Evolutionary conservation across 2,329 filamentous ascomycete species (phyloP).

Genomic region (Colletotrichum sp.): DNA sequence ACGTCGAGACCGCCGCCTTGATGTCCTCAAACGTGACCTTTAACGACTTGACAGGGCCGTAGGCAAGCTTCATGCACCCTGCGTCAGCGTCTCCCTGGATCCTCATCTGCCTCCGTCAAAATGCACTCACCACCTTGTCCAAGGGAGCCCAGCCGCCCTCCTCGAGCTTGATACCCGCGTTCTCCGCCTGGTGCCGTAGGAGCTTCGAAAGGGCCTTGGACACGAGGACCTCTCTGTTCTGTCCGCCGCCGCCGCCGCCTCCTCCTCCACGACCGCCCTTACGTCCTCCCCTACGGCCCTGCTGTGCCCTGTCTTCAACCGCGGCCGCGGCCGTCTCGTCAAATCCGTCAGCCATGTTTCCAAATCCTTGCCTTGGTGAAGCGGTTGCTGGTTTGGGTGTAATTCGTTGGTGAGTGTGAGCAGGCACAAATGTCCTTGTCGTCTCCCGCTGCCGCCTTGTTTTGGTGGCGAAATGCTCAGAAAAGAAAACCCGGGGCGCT

Average conservation of each 20-base stretch:
- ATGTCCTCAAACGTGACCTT: constrained; percentile 80
- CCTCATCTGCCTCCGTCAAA: background rate
- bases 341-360: constrained; percentile 1
- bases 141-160: constrained; percentile 63
- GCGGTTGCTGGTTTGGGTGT: constrained; percentile 68
- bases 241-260: constrained; percentile 31
- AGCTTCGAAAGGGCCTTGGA: constrained; percentile 61
- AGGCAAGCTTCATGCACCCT: constrained; percentile 49
- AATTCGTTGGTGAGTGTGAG: constrained; percentile 73
- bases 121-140: constrained; percentile 60
- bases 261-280: constrained; percentile 31
- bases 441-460: background rate
- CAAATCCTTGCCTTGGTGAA: background rate
- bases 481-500: background rate
- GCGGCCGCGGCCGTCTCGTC: background rate
- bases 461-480: background rate
- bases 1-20: constrained; percentile 69
- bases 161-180: constrained; percentile 63
- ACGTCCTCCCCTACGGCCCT: constrained; percentile 28
- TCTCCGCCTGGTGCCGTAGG: constrained; percentile 61
- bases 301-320: constrained; percentile 22
- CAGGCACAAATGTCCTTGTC: constrained; percentile 37
- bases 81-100: background rate
- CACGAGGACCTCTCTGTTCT: constrained; percentile 50
- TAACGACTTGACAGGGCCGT: constrained; percentile 67